Base-by-base conservation (phyloP, 2,329 filamentous ascomycete genomes). In the Aspergillus pseudotamarii region DNA sequence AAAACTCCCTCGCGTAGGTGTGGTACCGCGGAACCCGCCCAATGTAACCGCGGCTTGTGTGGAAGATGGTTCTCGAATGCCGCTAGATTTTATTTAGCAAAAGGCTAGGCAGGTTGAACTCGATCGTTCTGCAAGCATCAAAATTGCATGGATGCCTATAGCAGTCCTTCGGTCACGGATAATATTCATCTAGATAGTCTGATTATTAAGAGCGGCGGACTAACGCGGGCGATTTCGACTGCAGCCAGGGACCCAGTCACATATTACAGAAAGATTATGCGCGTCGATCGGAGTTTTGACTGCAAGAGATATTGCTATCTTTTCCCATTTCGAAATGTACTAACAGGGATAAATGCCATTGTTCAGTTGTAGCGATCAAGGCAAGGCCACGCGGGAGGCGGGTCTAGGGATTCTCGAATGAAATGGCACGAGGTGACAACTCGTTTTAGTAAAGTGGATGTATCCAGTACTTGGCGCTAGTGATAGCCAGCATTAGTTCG, bases 401-500 rank as follows among this genome's bases (percentile, higher is more conserved):
- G 48, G 46, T 38, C 54, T 12, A 51, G 50, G 55, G 30, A 32
- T 21, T 43, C 57, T 65, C 60, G 54, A 63, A 65, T 60, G 38
- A 63, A 41, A 63, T 34, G 21, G 50, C 59, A 59, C 50, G 51
- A 62, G 62, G 62, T 51, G 59, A 51, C 57, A 61, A 53, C 59
- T 59, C 28, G 32, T 50, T 59, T 51, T 23, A 60, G 61, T 60
- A 41, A 60, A 62, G 57, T 55, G 54, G 55, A 46, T 50, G 41
- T 46, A 38, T 41, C 16, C 55, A 43, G 46, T 56, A 26, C 63
- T 63, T 65, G 48, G 58, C 63, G 45, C 34, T 46, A 46, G 48
- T 60, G 53, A 62, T 63, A 63, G 60, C 50, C 30, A 32, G 60
- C 57, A 58, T 60, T 65, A 65, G 63, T 63, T 45, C 30, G 23